Base-by-base conservation (phyloP, 352 stramenopile species). In the Globisporangium spiculum region DNA sequence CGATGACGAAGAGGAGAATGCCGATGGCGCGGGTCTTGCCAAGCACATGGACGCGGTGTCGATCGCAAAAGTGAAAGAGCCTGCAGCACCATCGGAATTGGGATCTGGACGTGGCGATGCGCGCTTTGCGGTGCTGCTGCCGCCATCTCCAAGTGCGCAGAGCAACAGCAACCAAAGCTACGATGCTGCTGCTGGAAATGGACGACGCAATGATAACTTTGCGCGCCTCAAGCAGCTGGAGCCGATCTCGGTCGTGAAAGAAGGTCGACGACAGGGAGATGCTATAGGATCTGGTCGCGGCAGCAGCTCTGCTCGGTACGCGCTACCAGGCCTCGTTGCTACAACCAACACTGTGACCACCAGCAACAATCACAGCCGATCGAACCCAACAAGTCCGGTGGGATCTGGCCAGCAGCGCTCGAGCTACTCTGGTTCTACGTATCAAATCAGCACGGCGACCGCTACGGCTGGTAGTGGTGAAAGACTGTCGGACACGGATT, bases 121-220 rank as follows among this genome's bases (percentile, higher is more conserved):
- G 22, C 61, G 61, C n/a, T 67, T 67, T 27, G 24, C 60, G 18
- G 26, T 65, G 41, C 41, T 65, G 41, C 27, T 56, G 41, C 41
- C 59, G 24, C 9, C 26, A 2, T 65, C 59, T 26, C 59, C 60
- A 14, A 65, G 18, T 22, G n/a, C 9, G 0, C 38, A 53, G 20
- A 58, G 26, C 52, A 46, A 46, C 55, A 61, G 20, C 30, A 61
- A 36, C n/a, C 20, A 56, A 61, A n/a, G 1, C 3, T 34, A 46
- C 5, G 55, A 34, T 27, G 27, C 30, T 60, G 27, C 32, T 46
- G 20, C 10, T 30, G 20, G 18, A n/a, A 30, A 20, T 46, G 20
- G 6, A 22, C 30, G 55, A 46, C 55, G 55, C 30, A 41, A 32
- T 12, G 59, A 64, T 7, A 34, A 55, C 14, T 64, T 34, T 41